Percentiles rank a stretch among this genome's conserved stretches.
Evolutionary conservation across 2,329 filamentous ascomycete genomes (phyloP).

Genomic region (Diplodia corticola): DNA sequence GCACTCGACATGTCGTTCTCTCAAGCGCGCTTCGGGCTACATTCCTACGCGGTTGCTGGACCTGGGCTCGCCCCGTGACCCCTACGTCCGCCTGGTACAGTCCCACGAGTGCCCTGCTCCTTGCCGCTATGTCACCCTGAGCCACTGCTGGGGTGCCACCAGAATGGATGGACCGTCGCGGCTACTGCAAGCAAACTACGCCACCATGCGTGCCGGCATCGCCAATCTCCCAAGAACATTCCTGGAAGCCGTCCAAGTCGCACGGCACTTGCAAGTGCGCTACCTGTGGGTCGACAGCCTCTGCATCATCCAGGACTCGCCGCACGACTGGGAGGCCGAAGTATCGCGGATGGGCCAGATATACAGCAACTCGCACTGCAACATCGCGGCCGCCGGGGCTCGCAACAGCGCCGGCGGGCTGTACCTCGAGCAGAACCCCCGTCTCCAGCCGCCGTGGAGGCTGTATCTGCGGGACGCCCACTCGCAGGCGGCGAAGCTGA

Average conservation of each 20-base stretch:
- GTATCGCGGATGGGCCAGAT: constrained; percentile 5
- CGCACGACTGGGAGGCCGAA: constrained; percentile 18
- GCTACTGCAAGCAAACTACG: background rate
- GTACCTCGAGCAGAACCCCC: background rate
- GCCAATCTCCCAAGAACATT: background rate
- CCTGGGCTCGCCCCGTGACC: background rate
- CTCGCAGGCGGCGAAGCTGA: background rate
- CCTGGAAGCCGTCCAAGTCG: background rate
- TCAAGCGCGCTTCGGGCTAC: background rate
- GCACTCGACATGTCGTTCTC: background rate
- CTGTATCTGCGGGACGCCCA: background rate
- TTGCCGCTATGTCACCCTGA: constrained; percentile 5
- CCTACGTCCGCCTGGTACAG: background rate
- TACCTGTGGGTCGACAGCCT: constrained; percentile 27
- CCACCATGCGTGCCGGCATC: background rate
- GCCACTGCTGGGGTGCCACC: constrained; percentile 5
- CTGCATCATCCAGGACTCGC: constrained; percentile 25
- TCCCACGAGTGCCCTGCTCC: background rate
- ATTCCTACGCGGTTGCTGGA: background rate
- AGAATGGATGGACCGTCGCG: background rate
- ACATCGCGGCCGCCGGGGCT: background rate
- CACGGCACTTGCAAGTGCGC: background rate
- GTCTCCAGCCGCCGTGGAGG: background rate
- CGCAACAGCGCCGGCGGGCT: background rate
- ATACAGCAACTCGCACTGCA: background rate